phyloP scores from a whole-genome alignment of 2,329 filamentous ascomycete species.

The Sporothrix inflata region DNA sequence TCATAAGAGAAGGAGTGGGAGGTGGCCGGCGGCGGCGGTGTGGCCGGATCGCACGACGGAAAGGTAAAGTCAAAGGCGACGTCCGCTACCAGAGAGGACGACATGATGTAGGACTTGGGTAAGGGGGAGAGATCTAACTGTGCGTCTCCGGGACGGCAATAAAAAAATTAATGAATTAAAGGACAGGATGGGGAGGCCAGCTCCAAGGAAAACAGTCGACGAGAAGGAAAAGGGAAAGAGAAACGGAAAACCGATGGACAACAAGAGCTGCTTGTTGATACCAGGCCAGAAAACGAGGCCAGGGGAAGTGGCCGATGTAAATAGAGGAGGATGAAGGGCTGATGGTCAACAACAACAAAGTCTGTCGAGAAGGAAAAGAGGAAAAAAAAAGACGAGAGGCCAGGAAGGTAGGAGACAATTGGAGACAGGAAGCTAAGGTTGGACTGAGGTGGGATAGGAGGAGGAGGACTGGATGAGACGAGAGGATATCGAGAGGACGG shows the following conservation, averaged over 20 bases:
- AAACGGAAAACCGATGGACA: conserved; percentile 21
- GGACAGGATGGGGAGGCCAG: conserved; percentile 35
- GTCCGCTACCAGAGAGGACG: conserved; percentile 61
- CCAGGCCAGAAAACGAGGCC: conserved; percentile 26
- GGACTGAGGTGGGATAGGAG: neutral
- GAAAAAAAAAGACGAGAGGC: conserved; percentile 30
- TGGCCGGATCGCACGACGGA: conserved; percentile 55
- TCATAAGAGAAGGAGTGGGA: conserved; percentile 55
- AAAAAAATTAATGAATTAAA: conserved; percentile 37
- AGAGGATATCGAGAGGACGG: conserved; percentile 14
- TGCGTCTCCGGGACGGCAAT: conserved; percentile 24
- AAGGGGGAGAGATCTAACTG: neutral
- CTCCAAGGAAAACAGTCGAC: conserved; percentile 34
- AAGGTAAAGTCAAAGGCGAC: conserved; percentile 66
- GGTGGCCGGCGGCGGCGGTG: conserved; percentile 46
- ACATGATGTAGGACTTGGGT: conserved; percentile 22
- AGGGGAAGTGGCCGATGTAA: conserved; percentile 15
- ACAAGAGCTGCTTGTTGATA: conserved; percentile 21
- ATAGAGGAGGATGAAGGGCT: conserved; percentile 20
- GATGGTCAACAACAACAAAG: conserved; percentile 30
- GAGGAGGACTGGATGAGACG: conserved; percentile 24
- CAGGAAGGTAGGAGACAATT: conserved; percentile 29
- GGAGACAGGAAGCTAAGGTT: neutral
- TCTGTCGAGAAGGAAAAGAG: conserved; percentile 31
- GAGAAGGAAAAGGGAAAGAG: conserved; percentile 18